Evolutionary conservation across 805 yeast genomes (phyloP).

Genomic region (Lipomyces kockii): DNA sequence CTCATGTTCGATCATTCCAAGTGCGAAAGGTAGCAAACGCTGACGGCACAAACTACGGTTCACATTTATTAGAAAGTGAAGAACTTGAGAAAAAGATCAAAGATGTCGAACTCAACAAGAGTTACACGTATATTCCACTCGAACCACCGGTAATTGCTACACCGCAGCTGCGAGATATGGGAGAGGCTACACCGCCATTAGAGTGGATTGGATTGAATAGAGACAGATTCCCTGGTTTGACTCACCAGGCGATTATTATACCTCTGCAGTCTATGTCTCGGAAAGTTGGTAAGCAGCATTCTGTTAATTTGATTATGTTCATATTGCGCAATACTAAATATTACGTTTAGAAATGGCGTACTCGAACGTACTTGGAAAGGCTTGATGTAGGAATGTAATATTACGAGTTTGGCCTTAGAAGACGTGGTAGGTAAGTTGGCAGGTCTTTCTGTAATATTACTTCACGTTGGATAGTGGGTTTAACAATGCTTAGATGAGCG

Average conservation of each 20-base stretch:
- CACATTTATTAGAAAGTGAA: constrained; percentile 42
- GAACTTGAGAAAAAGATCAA: constrained; percentile 52
- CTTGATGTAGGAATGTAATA: constrained; percentile 25
- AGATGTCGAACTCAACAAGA: constrained; percentile 50
- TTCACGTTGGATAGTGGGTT: neutral
- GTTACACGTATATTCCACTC: constrained; percentile 64
- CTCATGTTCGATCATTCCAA: constrained; percentile 74
- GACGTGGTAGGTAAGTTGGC: neutral
- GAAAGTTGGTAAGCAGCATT: constrained; percentile 54
- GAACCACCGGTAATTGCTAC: constrained; percentile 83
- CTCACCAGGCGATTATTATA: constrained; percentile 79
- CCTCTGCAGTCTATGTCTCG: constrained; percentile 74
- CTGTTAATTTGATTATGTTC: neutral
- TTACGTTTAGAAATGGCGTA: constrained; percentile 48
- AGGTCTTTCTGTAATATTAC: neutral
- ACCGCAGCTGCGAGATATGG: constrained; percentile 87
- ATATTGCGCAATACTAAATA: neutral
- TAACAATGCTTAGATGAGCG: neutral
- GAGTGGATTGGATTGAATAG: constrained; percentile 98
- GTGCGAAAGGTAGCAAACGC: constrained; percentile 56
- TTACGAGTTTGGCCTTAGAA: too few relatives aligned
- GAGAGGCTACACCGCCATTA: constrained; percentile 96
- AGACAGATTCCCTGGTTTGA: constrained; percentile 78
- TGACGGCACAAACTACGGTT: constrained; percentile 40
- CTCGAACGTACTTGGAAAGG: constrained; percentile 50